These are phyloP conservation scores for Lipomyces chichibuensis DNA, from an alignment of 805 yeast genomes.

Conservation along the genomic window DNA sequence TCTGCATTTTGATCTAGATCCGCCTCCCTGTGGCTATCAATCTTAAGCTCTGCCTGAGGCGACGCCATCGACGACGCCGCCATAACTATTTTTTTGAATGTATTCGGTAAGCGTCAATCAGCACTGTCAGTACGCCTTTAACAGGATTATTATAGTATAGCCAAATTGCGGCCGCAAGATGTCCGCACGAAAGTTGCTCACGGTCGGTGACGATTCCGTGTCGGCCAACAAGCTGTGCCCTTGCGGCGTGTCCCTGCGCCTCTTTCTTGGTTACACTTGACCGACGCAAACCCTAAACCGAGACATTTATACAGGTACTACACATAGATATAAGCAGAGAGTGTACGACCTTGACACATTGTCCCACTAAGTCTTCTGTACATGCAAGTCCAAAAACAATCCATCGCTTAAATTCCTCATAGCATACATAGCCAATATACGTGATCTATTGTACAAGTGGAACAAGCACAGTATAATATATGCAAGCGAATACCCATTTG, in stretches of 20 bases:
- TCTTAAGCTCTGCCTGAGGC: neutral
- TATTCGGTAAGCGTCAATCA: neutral
- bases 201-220: neutral
- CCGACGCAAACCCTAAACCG: neutral
- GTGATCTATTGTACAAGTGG: neutral
- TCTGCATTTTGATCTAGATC: slow-evolving; percentile 10
- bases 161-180: neutral
- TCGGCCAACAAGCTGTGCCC: neutral
- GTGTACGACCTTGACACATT: neutral
- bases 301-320: neutral
- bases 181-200: neutral
- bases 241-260: neutral
- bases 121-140: neutral
- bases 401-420: neutral
- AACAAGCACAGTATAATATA: neutral
- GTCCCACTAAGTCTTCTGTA: neutral
- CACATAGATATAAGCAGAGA: neutral
- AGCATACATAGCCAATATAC: no score
- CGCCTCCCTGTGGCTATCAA: neutral
- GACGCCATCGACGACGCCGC: neutral
- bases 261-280: neutral
- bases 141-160: neutral
- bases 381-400: neutral
- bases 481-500: neutral
- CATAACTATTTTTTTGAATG: neutral